phyloP scores from a whole-genome alignment of 2,329 filamentous ascomycete species.

The Cercospora sp. region DNA sequence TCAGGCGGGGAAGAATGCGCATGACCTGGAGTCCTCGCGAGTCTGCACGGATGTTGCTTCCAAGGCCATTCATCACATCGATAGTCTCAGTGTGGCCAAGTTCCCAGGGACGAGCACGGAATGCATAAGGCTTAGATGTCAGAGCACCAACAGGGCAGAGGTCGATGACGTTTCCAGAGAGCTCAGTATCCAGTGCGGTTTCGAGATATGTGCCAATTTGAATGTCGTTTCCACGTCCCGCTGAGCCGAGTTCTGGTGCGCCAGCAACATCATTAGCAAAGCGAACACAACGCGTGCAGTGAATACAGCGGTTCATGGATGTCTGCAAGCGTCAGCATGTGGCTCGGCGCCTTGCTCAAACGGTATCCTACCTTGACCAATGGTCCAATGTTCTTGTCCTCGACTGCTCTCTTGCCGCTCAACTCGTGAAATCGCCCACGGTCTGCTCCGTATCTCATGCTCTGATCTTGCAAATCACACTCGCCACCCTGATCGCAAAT shows the following conservation, averaged over 20 bases:
- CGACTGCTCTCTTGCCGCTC: conserved; percentile 92
- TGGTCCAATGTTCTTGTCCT: conserved; percentile 99
- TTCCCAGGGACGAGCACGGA: conserved; percentile 95
- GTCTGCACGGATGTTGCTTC: conserved; percentile 93
- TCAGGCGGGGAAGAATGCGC: conserved; percentile 87
- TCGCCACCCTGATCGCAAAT: conserved; percentile 99
- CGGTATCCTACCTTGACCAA: conserved; percentile 69
- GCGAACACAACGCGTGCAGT: conserved; percentile 96
- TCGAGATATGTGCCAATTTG: conserved; percentile 99
- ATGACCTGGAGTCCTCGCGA: conserved; percentile 93
- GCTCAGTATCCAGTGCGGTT: conserved; percentile 86
- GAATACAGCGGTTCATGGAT: conserved; percentile 99
- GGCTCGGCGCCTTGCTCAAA: neutral
- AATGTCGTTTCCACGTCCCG: conserved; percentile 92
- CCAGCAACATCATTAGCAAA: conserved; percentile 98
- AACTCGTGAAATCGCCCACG: conserved; percentile 96
- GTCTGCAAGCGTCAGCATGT: conserved; percentile 55
- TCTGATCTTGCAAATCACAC: conserved; percentile 98
- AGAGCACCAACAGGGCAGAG: conserved; percentile 96
- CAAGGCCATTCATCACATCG: conserved; percentile 88
- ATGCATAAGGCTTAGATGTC: conserved; percentile 96
- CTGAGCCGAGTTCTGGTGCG: conserved; percentile 90
- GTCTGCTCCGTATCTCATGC: conserved; percentile 96
- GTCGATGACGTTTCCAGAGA: conserved; percentile 97
- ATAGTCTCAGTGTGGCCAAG: conserved; percentile 94